Evolutionary conservation across 345 rosid species (phyloP).

Genomic region (Gynandropsis gynandra): DNA sequence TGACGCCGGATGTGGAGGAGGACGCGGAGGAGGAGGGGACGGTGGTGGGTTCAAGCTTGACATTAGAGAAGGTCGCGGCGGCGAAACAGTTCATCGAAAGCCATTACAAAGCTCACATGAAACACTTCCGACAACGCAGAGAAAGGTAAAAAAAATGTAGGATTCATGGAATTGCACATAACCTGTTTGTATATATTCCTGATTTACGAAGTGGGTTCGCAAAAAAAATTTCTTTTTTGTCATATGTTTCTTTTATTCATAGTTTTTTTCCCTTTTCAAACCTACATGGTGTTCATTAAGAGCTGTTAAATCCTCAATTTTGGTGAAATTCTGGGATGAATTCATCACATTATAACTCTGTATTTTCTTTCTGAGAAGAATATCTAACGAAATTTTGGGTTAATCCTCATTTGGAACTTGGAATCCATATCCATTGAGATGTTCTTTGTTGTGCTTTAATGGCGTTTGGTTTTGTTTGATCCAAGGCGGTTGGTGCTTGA

Average conservation of each 20-base stretch:
- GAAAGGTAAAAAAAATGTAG: slow-evolving; percentile 43
- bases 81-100: slow-evolving; percentile 90
- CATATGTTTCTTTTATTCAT: background rate
- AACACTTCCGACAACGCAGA: slow-evolving; percentile 67
- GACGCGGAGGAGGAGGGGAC: slow-evolving; percentile 37
- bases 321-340: slow-evolving; percentile 8
- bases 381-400: background rate
- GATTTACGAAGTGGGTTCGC: background rate
- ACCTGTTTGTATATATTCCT: slow-evolving; percentile 17
- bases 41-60: slow-evolving; percentile 50
- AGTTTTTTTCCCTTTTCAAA: background rate
- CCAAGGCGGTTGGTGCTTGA: slow-evolving; percentile 61
- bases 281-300: slow-evolving; percentile 13
- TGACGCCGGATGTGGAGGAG: slow-evolving; percentile 25
- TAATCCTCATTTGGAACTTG: background rate
- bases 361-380: background rate
- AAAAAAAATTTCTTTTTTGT: background rate
- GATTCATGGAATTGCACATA: background rate
- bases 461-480: background rate
- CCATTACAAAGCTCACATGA: slow-evolving; percentile 82
- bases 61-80: slow-evolving; percentile 80
- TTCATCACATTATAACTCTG: too few relatives aligned
- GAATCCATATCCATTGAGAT: too few relatives aligned
- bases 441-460: too few relatives aligned
- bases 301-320: slow-evolving; percentile 11